These are phyloP conservation scores for Gamarada debralockiae DNA, from an alignment of 495 filamentous ascomycete species.

Conservation along the genomic window DNA sequence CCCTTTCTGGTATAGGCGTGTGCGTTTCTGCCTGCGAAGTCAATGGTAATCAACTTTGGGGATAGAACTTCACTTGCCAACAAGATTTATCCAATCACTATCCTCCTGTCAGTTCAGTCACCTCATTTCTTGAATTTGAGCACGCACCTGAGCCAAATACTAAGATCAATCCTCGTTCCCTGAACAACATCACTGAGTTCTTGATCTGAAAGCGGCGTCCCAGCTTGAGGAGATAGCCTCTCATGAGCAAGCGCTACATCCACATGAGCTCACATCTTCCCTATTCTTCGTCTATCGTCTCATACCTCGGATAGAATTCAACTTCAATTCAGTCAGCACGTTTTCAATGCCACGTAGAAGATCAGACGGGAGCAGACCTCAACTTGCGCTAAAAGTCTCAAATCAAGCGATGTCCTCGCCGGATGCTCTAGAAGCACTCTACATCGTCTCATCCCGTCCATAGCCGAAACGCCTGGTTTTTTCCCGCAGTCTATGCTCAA, in stretches of 20 bases:
- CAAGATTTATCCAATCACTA: conserved; percentile 43
- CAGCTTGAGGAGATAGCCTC: not conserved
- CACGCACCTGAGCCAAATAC: conserved; percentile 43
- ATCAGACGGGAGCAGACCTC: conserved; percentile 44
- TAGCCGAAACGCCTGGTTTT: conserved; percentile 38
- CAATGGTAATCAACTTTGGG: not conserved
- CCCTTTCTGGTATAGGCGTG: conserved; percentile 28
- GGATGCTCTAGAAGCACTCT: conserved; percentile 41
- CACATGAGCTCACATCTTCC: not conserved
- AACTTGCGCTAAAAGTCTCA: conserved; percentile 48
- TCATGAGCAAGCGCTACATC: conserved; percentile 18
- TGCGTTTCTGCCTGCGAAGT: not conserved
- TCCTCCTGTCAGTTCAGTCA: no score
- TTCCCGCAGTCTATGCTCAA: conserved; percentile 49
- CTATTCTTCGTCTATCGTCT: not conserved
- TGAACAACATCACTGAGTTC: conserved; percentile 39
- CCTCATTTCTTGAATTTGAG: no score
- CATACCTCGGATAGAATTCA: conserved; percentile 39
- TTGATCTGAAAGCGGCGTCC: conserved; percentile 10
- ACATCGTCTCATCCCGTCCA: conserved; percentile 37
- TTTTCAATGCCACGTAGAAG: no score
- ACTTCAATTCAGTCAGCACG: conserved; percentile 28
- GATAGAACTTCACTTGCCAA: conserved; percentile 27
- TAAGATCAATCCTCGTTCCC: conserved; percentile 41
- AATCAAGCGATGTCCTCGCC: conserved; percentile 38